A percentile compares a stretch with the other conserved stretches of the same genome.
Evolutionary conservation across 768 basidiomycete genomes (phyloP).

Genomic region (Russula sp.): DNA sequence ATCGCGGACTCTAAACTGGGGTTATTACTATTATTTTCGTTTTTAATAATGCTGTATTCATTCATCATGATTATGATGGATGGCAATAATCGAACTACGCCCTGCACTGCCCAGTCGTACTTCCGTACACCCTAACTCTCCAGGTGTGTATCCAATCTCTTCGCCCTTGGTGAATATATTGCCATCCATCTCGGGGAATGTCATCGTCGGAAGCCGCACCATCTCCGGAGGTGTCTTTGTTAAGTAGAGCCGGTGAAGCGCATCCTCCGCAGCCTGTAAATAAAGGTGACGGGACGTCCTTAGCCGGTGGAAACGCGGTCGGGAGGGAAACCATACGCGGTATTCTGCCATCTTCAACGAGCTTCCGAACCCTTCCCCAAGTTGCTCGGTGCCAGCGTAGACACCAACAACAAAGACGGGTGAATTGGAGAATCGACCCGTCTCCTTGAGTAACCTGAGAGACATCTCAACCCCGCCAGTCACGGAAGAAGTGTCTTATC

Average conservation of each 20-base stretch:
- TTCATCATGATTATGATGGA: neutral
- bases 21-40: neutral
- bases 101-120: slow-evolving; percentile 65
- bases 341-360: slow-evolving; percentile 94
- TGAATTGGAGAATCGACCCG: slow-evolving; percentile 84
- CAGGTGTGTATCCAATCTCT: slow-evolving; percentile 47
- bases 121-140: slow-evolving; percentile 55
- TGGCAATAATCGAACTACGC: slow-evolving; percentile 36
- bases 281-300: slow-evolving; percentile 7
- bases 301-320: slow-evolving; percentile 10
- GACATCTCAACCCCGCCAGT: slow-evolving; percentile 2
- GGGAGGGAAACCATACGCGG: slow-evolving; percentile 44
- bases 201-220: slow-evolving; percentile 65
- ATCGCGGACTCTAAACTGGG: slow-evolving; percentile 16
- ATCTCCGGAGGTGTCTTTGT: slow-evolving; percentile 66
- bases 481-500: neutral
- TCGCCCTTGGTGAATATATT: slow-evolving; percentile 46
- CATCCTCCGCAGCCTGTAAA: slow-evolving; percentile 75
- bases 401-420: slow-evolving; percentile 97
- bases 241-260: slow-evolving; percentile 76
- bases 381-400: slow-evolving; percentile 73
- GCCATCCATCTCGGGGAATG: slow-evolving; percentile 55
- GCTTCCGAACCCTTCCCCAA: slow-evolving; percentile 93
- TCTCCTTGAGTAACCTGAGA: slow-evolving; percentile 79
- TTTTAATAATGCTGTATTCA: neutral